phyloP scores from a whole-genome alignment of 768 basidiomycete species.

The Roridomyces roridus region DNA sequence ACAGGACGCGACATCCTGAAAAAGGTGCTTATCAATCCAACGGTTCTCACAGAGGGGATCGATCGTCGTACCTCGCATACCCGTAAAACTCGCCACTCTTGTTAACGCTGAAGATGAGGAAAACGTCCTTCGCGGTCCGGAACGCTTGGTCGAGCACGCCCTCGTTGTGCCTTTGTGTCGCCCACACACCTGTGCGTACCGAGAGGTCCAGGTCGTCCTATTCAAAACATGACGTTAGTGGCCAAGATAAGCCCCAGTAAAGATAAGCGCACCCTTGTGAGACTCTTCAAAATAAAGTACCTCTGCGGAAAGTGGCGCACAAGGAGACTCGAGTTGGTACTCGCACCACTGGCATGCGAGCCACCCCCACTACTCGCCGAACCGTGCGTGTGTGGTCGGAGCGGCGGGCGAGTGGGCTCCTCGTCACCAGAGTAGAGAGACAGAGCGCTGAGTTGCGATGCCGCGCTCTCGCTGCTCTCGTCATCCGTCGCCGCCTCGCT shows the following conservation, averaged over 20 bases:
- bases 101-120: constrained; percentile 91
- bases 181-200: constrained; percentile 83
- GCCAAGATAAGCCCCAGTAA: constrained; percentile 1
- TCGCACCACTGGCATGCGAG: constrained; percentile 68
- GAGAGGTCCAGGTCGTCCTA: constrained; percentile 85
- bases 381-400: constrained; percentile 32
- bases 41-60: neutral
- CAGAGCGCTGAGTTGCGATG: constrained; percentile 3
- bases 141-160: constrained; percentile 90
- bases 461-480: too few species aligned
- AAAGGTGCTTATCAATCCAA: too few species aligned
- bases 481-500: too few species aligned
- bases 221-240: too few species aligned
- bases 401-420: constrained; percentile 21
- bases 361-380: constrained; percentile 70
- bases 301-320: constrained; percentile 79
- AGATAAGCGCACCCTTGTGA: constrained; percentile 65
- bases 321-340: constrained; percentile 82
- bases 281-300: constrained; percentile 92
- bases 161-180: constrained; percentile 93
- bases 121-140: constrained; percentile 89
- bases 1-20: constrained; percentile 77
- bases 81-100: constrained; percentile 95
- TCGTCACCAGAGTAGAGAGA: constrained; percentile 50
- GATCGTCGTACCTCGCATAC: constrained; percentile 70